Conservation (phyloP, 78 protist genomes). For the Speleostelium caveatum region DNA sequence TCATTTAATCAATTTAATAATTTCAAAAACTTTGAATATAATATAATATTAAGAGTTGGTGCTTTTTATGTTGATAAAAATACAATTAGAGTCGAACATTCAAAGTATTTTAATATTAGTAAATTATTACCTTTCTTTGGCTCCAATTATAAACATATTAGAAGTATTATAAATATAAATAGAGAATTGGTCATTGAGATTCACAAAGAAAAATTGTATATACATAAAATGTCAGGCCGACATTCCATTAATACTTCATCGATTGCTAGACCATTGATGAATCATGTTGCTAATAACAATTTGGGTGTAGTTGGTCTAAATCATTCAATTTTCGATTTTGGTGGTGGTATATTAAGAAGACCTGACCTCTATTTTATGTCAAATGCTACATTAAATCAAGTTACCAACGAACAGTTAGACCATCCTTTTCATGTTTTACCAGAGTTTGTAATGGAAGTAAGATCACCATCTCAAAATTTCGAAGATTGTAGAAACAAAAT, state of each 20-base stretch:
- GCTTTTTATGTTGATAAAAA: background rate
- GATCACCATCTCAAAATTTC: background rate
- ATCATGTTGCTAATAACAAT: background rate
- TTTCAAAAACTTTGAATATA: background rate
- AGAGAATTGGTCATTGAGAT: background rate
- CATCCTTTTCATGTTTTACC: background rate
- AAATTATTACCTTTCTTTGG: background rate
- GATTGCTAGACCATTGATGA: background rate
- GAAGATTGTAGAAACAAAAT: background rate
- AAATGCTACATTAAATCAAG: background rate
- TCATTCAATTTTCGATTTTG: background rate
- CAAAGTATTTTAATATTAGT: constrained; percentile 6
- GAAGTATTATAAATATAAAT: background rate
- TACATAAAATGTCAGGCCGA: background rate
- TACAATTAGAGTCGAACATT: background rate
- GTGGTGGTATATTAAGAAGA: constrained; percentile 3
- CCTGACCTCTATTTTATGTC: background rate
- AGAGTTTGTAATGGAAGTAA: background rate
- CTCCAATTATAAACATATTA: background rate
- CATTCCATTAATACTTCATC: background rate
- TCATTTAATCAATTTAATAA: background rate
- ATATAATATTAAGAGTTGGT: background rate
- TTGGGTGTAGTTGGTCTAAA: background rate
- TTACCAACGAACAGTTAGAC: background rate
- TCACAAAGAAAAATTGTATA: background rate